These are phyloP conservation scores for Calonectria pseudoturangicola DNA, from an alignment of 2,329 filamentous ascomycete species.

Conservation along the genomic window DNA sequence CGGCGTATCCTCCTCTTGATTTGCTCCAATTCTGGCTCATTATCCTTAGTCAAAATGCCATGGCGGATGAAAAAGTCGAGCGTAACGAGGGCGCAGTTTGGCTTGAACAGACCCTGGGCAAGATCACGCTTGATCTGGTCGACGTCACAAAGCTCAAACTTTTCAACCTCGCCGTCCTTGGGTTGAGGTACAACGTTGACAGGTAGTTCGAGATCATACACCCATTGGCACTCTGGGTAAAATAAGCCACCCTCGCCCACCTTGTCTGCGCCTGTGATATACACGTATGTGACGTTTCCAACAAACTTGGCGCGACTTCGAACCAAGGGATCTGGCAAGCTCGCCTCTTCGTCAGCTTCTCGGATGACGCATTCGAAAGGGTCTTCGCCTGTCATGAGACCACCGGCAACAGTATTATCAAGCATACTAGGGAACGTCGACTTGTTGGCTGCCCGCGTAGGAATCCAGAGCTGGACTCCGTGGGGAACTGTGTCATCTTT, in stretches of 20 bases:
- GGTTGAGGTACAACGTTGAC: constrained; percentile 81
- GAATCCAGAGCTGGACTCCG: constrained; percentile 88
- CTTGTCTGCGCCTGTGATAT: constrained; percentile 83
- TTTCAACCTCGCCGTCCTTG: constrained; percentile 91
- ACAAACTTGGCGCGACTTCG: constrained; percentile 73
- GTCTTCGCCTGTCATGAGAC: constrained; percentile 84
- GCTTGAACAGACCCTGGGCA: constrained; percentile 87
- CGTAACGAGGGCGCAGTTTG: constrained; percentile 90
- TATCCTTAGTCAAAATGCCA: constrained; percentile 85
- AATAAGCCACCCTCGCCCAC: constrained; percentile 88
- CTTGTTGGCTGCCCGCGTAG: constrained; percentile 84
- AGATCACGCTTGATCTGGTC: constrained; percentile 84
- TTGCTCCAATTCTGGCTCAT: constrained; percentile 86
- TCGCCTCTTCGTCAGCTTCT: constrained; percentile 93
- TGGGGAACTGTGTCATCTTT: constrained; percentile 61
- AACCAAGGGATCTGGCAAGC: constrained; percentile 82
- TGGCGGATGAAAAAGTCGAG: constrained; percentile 94
- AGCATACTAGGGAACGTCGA: constrained; percentile 93
- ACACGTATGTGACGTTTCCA: constrained; percentile 89
- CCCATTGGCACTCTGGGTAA: constrained; percentile 93
- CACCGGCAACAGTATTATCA: constrained; percentile 93
- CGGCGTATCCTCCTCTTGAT: constrained; percentile 86
- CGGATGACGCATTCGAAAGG: constrained; percentile 89
- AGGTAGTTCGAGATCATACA: constrained; percentile 90
- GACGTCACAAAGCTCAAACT: constrained; percentile 85